These are phyloP conservation scores for Leishmania tarentolae DNA, from an alignment of 208 protist species.

Conservation along the genomic window DNA sequence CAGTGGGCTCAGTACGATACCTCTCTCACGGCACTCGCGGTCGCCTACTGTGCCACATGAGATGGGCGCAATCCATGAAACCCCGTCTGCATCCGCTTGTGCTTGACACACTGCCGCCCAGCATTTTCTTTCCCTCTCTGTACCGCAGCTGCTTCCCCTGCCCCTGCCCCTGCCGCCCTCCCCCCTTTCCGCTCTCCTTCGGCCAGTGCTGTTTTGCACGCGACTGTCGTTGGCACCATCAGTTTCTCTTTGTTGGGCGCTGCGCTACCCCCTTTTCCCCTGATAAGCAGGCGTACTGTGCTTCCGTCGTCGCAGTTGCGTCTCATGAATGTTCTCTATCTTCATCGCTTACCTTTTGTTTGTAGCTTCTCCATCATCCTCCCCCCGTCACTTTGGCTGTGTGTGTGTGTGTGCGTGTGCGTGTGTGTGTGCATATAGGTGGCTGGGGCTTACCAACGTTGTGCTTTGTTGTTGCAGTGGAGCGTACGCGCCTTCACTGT, in stretches of 20 bases:
- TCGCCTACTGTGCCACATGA: slow-evolving; percentile 47
- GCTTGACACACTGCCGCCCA: neutral
- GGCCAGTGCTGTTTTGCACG: neutral
- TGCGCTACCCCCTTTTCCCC: neutral
- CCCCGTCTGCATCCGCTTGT: neutral
- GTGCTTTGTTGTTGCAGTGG: neutral
- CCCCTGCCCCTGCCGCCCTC: neutral
- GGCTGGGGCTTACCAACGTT: too few relatives aligned
- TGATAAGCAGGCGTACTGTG: neutral
- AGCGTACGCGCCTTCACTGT: neutral
- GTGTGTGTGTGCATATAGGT: neutral
- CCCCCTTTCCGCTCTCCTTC: neutral
- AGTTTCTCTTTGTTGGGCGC: neutral
- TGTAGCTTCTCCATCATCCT: neutral
- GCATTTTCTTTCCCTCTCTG: neutral
- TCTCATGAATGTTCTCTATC: neutral
- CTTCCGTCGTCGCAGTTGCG: neutral
- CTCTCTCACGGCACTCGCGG: slow-evolving; percentile 56
- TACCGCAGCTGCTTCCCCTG: neutral
- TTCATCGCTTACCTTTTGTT: neutral
- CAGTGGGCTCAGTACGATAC: slow-evolving; percentile 87
- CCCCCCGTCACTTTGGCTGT: neutral
- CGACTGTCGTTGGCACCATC: neutral
- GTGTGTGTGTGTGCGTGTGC: neutral
- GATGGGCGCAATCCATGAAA: neutral